Conservation (phyloP, 495 filamentous ascomycete species). For the Friedmanniomyces endolithicus region DNA sequence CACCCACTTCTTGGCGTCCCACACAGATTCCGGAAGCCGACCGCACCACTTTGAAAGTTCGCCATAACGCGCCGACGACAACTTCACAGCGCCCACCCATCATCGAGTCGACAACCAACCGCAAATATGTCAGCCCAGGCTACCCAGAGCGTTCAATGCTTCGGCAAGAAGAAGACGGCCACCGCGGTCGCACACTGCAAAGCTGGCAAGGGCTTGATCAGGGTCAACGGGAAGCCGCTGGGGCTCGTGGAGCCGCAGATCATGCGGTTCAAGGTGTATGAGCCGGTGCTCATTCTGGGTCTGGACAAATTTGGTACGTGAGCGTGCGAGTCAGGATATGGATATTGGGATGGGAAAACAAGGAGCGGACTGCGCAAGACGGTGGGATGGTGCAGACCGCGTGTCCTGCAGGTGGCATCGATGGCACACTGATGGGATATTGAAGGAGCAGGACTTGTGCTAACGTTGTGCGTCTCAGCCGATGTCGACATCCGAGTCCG, state of each 20-base stretch:
- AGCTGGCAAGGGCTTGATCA: slow-evolving; percentile 86
- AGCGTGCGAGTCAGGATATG: not conserved
- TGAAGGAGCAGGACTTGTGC: not conserved
- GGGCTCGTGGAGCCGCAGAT: slow-evolving; percentile 88
- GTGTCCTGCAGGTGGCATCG: not conserved
- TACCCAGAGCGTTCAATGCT: slow-evolving; percentile 73
- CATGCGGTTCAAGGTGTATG: slow-evolving; percentile 98
- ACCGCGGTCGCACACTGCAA: slow-evolving; percentile 85
- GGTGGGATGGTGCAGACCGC: not conserved
- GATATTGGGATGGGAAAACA: not conserved
- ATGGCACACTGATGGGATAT: not conserved
- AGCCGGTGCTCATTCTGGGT: slow-evolving; percentile 91
- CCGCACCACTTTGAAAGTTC: not conserved
- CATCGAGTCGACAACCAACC: not conserved
- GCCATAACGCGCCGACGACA: not conserved
- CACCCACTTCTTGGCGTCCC: not conserved
- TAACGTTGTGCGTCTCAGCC: slow-evolving; percentile 29
- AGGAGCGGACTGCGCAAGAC: not conserved
- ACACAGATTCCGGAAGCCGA: not conserved
- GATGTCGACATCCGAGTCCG: slow-evolving; percentile 94
- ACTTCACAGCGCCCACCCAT: not conserved
- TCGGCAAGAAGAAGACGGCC: slow-evolving; percentile 33
- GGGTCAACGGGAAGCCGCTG: slow-evolving; percentile 95
- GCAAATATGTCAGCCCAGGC: slow-evolving; percentile 53
- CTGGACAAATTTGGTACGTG: slow-evolving; percentile 73